phyloP scores from a whole-genome alignment of 768 basidiomycete species.

The Podaxis sp. region DNA sequence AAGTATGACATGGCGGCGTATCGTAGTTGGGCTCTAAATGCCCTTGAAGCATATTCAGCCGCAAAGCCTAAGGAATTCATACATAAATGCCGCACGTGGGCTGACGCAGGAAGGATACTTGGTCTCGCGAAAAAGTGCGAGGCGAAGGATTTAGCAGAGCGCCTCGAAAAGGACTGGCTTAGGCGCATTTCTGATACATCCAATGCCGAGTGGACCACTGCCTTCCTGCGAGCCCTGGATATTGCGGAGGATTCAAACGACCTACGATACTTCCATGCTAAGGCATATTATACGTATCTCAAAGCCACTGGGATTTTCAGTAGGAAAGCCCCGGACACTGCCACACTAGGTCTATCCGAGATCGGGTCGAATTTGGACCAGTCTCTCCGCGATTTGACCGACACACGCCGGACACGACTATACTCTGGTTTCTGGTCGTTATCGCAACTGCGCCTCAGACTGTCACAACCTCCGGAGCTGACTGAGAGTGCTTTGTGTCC shows the following conservation, averaged over 20 bases:
- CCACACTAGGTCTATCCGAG: background rate
- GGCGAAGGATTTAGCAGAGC: background rate
- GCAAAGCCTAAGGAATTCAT: background rate
- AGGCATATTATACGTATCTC: background rate
- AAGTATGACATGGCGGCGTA: background rate
- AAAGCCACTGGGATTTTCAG: background rate
- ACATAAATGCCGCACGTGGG: background rate
- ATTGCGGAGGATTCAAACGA: background rate
- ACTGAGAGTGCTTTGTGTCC: background rate
- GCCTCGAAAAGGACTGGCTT: background rate
- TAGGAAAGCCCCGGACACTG: background rate
- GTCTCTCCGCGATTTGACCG: background rate
- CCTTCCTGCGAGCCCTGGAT: background rate
- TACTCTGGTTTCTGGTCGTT: background rate
- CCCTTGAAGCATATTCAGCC: background rate
- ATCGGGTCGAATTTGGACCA: background rate
- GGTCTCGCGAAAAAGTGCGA: background rate
- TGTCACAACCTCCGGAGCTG: background rate
- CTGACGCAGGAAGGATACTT: background rate
- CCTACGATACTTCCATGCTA: background rate
- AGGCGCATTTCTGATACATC: background rate
- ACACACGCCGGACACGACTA: background rate
- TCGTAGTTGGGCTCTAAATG: background rate
- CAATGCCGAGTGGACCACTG: background rate
- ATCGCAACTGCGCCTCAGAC: background rate